Evolutionary conservation across 495 filamentous ascomycete species (phyloP).

Genomic region (Neurospora sp.): DNA sequence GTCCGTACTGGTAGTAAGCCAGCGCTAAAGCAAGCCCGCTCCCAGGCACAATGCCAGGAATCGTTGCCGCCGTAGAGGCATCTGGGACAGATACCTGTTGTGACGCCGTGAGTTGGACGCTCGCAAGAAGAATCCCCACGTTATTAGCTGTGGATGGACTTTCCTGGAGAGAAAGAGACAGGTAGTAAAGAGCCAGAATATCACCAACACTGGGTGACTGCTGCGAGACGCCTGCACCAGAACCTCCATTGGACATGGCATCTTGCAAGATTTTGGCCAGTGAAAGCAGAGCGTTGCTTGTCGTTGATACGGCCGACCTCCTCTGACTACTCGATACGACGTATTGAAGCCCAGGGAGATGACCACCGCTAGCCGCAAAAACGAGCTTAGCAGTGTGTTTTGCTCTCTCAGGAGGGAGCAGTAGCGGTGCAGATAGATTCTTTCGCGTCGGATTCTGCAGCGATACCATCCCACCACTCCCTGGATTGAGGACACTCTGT

Average conservation of each 20-base stretch:
- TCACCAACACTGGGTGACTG: conserved; percentile 73
- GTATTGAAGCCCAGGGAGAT: conserved; percentile 73
- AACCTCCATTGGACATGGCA: conserved; percentile 76
- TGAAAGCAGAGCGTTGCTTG: conserved; percentile 90
- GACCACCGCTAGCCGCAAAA: conserved; percentile 60
- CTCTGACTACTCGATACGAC: conserved; percentile 62
- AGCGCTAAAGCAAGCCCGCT: conserved; percentile 84
- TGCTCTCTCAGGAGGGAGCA: conserved; percentile 76
- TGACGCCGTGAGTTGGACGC: conserved; percentile 70
- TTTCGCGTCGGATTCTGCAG: background rate
- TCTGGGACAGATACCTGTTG: conserved; percentile 19
- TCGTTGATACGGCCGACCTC: conserved; percentile 81
- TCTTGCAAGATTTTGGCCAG: conserved; percentile 98
- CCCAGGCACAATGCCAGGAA: conserved; percentile 75
- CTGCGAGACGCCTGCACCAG: conserved; percentile 46
- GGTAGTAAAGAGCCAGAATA: conserved; percentile 91
- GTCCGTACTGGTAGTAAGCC: conserved; percentile 89
- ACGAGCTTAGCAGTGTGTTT: conserved; percentile 76
- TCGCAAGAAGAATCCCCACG: conserved; percentile 90
- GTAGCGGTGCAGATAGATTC: conserved; percentile 38
- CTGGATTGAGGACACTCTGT: conserved; percentile 54
- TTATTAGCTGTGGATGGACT: conserved; percentile 98
- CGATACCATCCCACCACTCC: conserved; percentile 2
- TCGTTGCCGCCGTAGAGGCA: conserved; percentile 31
- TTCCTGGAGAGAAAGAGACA: conserved; percentile 88